phyloP scores from a whole-genome alignment of 2,329 filamentous ascomycete genomes.

The Tolypocladium cylindrosporum region DNA sequence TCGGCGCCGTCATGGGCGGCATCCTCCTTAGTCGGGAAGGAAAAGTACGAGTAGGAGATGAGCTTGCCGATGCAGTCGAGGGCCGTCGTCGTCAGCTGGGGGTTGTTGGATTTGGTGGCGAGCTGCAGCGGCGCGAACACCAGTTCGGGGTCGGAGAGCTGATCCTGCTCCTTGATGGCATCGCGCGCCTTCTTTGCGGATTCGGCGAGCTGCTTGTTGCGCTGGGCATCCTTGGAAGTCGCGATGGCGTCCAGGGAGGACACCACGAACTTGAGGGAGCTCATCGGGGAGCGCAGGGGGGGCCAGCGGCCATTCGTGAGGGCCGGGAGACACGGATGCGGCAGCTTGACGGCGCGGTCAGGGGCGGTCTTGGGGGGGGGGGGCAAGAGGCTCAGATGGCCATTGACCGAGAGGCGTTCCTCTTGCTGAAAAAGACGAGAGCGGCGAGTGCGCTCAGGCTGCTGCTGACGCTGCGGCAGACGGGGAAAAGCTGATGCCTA shows the following conservation, averaged over 20 bases:
- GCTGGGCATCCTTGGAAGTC: constrained; percentile 80
- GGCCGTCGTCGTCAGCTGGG: constrained; percentile 77
- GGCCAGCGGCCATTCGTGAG: constrained; percentile 34
- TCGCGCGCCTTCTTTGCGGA: constrained; percentile 71
- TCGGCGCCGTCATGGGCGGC: constrained; percentile 28
- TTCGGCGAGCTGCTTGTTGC: constrained; percentile 75
- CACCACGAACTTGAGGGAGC: constrained; percentile 91
- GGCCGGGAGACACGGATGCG: not conserved
- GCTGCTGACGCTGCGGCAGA: not conserved
- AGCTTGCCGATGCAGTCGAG: constrained; percentile 98
- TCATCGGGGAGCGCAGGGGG: constrained; percentile 54
- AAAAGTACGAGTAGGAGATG: constrained; percentile 98
- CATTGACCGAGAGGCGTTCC: not conserved
- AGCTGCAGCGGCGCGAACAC: constrained; percentile 87
- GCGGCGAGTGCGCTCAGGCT: not conserved
- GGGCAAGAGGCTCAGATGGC: not conserved
- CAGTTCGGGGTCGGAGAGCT: constrained; percentile 79
- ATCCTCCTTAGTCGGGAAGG: constrained; percentile 48
- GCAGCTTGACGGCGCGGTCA: not conserved
- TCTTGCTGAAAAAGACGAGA: not conserved
- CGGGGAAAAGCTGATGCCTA: not conserved
- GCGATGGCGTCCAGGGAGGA: constrained; percentile 88
- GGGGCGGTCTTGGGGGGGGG: not conserved
- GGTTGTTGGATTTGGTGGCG: constrained; percentile 77
- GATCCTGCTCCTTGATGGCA: constrained; percentile 77